Evolutionary conservation across 306 rosid species (phyloP).

Genomic region (Dalbergia cultrata): DNA sequence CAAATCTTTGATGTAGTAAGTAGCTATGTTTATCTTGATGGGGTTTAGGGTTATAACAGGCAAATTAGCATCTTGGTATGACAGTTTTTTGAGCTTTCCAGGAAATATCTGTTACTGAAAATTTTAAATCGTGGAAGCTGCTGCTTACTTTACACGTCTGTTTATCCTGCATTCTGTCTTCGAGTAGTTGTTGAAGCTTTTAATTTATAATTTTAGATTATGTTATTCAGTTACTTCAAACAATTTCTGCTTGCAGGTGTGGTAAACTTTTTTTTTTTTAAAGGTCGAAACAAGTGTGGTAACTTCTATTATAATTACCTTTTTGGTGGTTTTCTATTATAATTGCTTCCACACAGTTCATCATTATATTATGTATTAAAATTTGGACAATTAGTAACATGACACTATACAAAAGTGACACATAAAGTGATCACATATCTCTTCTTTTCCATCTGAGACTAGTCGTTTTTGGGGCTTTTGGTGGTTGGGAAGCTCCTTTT

Average conservation of each 20-base stretch:
- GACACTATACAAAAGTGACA: not conserved
- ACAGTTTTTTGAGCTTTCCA: not conserved
- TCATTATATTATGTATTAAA: not conserved
- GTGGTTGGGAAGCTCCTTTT: not conserved
- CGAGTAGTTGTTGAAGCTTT: not conserved
- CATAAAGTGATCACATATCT: not conserved
- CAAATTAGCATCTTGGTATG: not conserved
- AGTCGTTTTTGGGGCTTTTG: not conserved
- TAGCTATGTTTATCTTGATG: not conserved
- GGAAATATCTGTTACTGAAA: not conserved
- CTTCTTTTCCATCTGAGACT: not conserved
- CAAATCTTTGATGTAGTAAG: not conserved
- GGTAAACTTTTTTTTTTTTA: not conserved
- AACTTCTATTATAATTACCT: too few species aligned
- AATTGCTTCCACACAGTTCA: slow-evolving; percentile 4
- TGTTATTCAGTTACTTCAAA: slow-evolving; percentile 3
- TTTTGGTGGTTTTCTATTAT: too few species aligned
- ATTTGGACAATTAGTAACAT: not conserved
- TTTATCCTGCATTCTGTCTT: not conserved
- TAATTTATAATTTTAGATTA: not conserved
- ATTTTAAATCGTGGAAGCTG: not conserved
- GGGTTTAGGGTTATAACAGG: not conserved
- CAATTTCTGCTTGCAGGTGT: not conserved
- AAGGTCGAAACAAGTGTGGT: too few species aligned
- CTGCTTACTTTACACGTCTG: not conserved